Conservation (phyloP, 495 filamentous ascomycete genomes). For the Rusavskia elegans region DNA sequence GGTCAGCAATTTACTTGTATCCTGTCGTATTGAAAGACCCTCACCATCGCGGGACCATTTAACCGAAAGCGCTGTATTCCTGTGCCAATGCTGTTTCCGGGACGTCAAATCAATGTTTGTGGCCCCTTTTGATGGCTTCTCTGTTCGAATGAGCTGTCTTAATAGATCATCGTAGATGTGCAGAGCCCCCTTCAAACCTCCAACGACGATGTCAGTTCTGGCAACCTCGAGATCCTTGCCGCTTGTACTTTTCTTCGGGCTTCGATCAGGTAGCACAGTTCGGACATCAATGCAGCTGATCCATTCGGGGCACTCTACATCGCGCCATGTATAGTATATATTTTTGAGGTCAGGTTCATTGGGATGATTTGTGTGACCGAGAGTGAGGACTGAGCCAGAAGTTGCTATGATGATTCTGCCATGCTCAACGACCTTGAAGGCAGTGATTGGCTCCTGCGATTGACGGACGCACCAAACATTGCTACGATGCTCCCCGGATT, state of each 20-base stretch:
- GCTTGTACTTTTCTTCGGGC: conserved; percentile 12
- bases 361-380: conserved; percentile 5
- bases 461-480: conserved; percentile 8
- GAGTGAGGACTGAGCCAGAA: conserved; percentile 6
- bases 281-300: conserved; percentile 43
- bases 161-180: conserved; percentile 62
- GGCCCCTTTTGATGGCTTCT: conserved; percentile 19
- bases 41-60: conserved; percentile 87
- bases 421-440: conserved; percentile 21
- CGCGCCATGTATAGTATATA: conserved; percentile 34
- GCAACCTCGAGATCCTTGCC: conserved; percentile 17
- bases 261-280: conserved; percentile 12
- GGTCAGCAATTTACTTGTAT: conserved; percentile 4
- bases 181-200: conserved; percentile 57
- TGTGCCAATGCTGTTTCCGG: conserved; percentile 78
- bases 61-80: conserved; percentile 58
- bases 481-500: conserved; percentile 3
- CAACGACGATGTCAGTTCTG: conserved; percentile 53
- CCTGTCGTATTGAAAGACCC: neutral
- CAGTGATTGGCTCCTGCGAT: conserved; percentile 10
- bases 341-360: conserved; percentile 9
- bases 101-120: conserved; percentile 24
- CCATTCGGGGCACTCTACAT: conserved; percentile 34
- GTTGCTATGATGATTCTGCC: conserved; percentile 23
- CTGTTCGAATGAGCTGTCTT: conserved; percentile 28